Base-by-base conservation (phyloP, 2,329 filamentous ascomycete genomes). In the Alternaria gansuensis region DNA sequence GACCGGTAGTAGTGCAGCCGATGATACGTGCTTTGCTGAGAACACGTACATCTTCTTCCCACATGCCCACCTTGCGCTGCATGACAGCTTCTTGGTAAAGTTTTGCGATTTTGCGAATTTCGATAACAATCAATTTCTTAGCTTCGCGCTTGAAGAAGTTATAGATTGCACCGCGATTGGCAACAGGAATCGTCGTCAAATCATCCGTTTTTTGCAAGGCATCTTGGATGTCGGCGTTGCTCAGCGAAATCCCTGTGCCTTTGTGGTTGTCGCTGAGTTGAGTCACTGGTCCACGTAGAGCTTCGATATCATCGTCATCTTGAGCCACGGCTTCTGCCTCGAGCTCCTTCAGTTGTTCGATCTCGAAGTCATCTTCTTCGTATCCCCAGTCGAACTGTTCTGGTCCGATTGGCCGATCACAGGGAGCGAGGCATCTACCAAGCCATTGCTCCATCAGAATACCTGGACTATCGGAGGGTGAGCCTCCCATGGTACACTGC, bases 1-100 rank as follows among this genome's bases (percentile, higher is more conserved):
- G 73, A 1, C 92, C 91, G 0, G 92, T 96, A 0, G 90, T 93
- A 0, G 92, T 96, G 81, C 88, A 83, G 8, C 87, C 87, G 51
- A 90, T 82, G 26, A 90, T 73, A 54, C 82, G 85, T 5, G 84
- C 80, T 3, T 65, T 51, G 50, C 62, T 56, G 21, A 74, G 62
- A 4, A 74, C 49, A 50, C 85, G 85, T 33, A 84, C 80, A 51
- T 86, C 84, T 34, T 82, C 80, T 57, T 88, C 83, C 82, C 84
- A 89, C 26, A 81, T 83, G 14, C 83, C 83, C 21, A 85, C 82
- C 50, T 85, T 87, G 7, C 87, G 76, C 13, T 86, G 79, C 10
- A 79, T 78, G 29, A 84, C 84, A 4, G 81, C 77, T 1, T 78
- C 69, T 10, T 82, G 74, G 65, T 88, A 90, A 5, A 80, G 64